Evolutionary conservation across 108 stramenopile species (phyloP), one percentile per base, ranked within the genome.

Genomic region (Nannochloropsis granulata): DNA sequence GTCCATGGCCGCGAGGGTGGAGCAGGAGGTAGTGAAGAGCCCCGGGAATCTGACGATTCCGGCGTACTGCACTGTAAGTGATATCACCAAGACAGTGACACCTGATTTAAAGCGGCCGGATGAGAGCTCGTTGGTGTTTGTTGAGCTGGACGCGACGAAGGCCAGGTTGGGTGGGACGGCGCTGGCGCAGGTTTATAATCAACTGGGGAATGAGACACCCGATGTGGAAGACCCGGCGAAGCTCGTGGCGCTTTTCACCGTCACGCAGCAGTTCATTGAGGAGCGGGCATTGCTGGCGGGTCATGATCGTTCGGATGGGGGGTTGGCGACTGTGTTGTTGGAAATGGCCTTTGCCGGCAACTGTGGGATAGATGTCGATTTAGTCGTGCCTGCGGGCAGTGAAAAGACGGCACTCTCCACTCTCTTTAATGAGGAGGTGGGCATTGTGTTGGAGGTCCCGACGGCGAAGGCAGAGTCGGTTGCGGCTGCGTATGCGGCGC

Each of bases 291-390:
- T 98, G 78, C 91, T 96, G 34, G 93, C 98, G 26, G 96, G 96
- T 0, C 98, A 98, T 86, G 98, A 98, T 90, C 91, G 95, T 82
- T 96, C 95, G 26, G 98, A 98, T 92, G 98, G 98, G 78, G 97
- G 98, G 43, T 87, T 98, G 80, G 86, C 44, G 42, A 86, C 84
- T 8, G 84, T 25, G 23, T 79, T 86, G 82, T 86, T 98, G 84
- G 97, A 99, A 90, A 99, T 99, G 98, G 98, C 98, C 8, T 96
- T 99, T 86, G 95, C 97, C 9, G 98, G 98, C 79, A 96, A 97
- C 88, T 95, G 97, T 89, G 94, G 96, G 46, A 89, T 99, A 43
- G 91, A 93, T 43, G 94, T 96, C 23, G 88, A 91, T 80, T 84
- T 98, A 24, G 94, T 95, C 42, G 45, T 82, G 78, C 86, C 91